Conservation (phyloP, 345 rosid species). For the Odontarrhena argentea region DNA sequence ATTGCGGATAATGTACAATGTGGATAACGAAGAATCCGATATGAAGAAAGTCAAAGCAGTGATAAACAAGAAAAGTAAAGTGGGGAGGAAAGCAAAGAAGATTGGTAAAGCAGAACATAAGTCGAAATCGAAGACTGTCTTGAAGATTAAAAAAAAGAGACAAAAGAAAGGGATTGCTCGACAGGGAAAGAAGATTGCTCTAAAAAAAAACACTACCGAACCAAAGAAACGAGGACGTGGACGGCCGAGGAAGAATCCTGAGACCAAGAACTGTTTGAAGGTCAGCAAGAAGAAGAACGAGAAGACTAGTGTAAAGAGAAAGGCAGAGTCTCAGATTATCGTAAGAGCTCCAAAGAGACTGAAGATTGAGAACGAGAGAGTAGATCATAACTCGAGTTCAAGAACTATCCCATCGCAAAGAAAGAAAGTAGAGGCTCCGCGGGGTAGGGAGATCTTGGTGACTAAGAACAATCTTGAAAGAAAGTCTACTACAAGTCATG, state of each 20-base stretch:
- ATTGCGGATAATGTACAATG: conserved; percentile 2
- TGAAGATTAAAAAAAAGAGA: conserved; percentile 15
- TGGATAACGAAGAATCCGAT: background rate
- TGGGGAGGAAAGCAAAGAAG: conserved; percentile 13
- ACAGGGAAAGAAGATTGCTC: conserved; percentile 15
- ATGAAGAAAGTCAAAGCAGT: conserved; percentile 8
- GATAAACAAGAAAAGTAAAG: conserved; percentile 12
- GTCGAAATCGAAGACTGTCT: background rate
- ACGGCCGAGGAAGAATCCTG: conserved; percentile 5
- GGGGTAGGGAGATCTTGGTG: conserved; percentile 22
- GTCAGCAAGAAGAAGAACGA: background rate
- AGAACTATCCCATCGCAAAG: background rate
- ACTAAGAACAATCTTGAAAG: conserved; percentile 25
- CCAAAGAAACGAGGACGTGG: too few relatives aligned
- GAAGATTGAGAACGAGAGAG: conserved; percentile 25
- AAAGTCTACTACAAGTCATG: conserved; percentile 25
- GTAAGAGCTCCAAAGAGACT: conserved; percentile 27
- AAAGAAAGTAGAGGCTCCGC: conserved; percentile 24
- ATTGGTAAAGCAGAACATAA: conserved; percentile 19
- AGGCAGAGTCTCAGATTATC: conserved; percentile 2
- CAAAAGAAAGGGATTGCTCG: conserved; percentile 11
- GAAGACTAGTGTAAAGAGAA: conserved; percentile 1
- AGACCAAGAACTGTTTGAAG: conserved; percentile 7
- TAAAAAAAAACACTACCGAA: background rate
- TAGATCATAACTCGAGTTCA: conserved; percentile 5